Conservation (phyloP, 371 early-diverging fungal genomes). For the Polyrhizophydium stewartii region DNA sequence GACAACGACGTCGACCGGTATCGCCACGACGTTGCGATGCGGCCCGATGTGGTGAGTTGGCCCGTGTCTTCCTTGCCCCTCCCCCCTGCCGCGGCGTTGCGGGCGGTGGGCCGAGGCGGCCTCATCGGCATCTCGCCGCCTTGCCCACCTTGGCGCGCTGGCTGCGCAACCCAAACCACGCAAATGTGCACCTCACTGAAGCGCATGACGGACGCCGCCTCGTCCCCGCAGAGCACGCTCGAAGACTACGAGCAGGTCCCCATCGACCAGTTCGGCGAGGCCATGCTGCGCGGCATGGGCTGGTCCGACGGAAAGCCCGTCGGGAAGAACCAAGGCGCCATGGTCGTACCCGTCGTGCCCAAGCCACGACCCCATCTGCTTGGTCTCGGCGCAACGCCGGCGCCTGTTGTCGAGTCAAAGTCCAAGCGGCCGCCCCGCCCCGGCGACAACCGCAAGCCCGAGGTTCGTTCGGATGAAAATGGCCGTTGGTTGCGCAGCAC, state of each 20-base stretch:
- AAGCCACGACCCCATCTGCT: constrained; percentile 66
- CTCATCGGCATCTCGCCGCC: no score
- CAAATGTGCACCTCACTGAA: no score
- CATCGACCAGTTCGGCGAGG: constrained; percentile 86
- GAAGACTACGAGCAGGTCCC: constrained; percentile 83
- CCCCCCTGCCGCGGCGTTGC: no score
- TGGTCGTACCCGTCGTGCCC: constrained; percentile 35
- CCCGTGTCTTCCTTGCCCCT: no score
- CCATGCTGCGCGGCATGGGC: constrained; percentile 87
- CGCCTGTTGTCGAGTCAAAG: constrained; percentile 16
- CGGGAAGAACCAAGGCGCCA: constrained; percentile 40
- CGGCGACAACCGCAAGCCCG: constrained; percentile 13
- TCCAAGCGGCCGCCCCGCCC: constrained; percentile 17
- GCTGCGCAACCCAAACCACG: no score
- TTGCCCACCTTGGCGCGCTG: no score
- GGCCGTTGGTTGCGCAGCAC: no score
- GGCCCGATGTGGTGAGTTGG: constrained; percentile 54
- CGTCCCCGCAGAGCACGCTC: constrained; percentile 48
- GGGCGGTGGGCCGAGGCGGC: no score
- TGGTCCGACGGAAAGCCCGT: constrained; percentile 77
- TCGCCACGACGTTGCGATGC: constrained; percentile 38
- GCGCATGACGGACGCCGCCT: no score
- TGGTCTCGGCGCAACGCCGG: constrained; percentile 67
- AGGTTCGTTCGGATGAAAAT: no score
- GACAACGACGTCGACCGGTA: constrained; percentile 39